These are phyloP conservation scores for Phytophthora pinifolia DNA, from an alignment of 352 stramenopile species.

Conservation along the genomic window DNA sequence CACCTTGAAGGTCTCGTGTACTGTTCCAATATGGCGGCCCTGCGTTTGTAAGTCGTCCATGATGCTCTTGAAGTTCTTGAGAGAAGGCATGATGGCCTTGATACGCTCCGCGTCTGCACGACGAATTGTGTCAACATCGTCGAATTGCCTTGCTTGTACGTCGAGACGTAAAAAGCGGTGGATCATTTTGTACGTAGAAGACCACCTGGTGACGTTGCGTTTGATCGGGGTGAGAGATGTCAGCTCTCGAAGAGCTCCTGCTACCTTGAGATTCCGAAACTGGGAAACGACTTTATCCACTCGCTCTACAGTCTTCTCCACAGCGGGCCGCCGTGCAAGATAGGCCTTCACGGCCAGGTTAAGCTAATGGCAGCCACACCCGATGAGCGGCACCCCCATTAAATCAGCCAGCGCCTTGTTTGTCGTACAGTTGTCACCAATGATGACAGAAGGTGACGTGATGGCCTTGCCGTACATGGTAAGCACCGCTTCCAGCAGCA, in stretches of 20 bases:
- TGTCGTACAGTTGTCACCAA: conserved; percentile 4
- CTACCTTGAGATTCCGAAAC: too few species aligned
- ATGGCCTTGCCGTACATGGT: conserved; percentile 1
- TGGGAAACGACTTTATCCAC: too few species aligned
- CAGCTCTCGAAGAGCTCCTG: too few species aligned
- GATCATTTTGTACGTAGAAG: too few species aligned
- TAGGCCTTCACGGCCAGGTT: conserved; percentile 2
- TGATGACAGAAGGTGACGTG: not conserved
- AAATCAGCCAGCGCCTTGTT: conserved; percentile 7
- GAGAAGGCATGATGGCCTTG: not conserved
- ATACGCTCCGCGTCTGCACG: conserved; percentile 1
- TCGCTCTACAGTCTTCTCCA: too few species aligned
- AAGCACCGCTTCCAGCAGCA: not conserved
- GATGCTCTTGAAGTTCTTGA: conserved; percentile 1
- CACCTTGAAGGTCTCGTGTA: too few species aligned
- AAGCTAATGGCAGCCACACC: conserved; percentile 1
- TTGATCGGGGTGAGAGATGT: too few species aligned
- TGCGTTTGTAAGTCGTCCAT: too few species aligned
- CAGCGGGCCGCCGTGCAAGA: not conserved
- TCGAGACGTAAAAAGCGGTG: too few species aligned
- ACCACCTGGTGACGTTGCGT: too few species aligned
- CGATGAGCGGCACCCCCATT: conserved; percentile 1
- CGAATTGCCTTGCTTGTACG: too few species aligned
- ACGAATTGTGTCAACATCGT: conserved; percentile 2
- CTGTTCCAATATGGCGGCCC: too few species aligned